Conservation (phyloP, 192 early-diverging fungal genomes). For the Linnemannia elongata region DNA sequence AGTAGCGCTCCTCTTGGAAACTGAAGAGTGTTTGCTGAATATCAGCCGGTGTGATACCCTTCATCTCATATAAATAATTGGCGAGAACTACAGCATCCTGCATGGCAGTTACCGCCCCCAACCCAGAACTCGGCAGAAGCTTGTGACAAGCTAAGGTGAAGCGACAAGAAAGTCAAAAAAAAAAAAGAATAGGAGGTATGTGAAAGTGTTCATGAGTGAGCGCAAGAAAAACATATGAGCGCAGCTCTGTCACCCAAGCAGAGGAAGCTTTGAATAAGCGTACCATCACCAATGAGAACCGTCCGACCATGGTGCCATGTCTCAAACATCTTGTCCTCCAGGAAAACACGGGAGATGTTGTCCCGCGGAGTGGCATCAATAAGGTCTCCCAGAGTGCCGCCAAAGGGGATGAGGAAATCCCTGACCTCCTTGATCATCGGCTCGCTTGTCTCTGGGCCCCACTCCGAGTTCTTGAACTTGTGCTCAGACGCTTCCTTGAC, state of each 20-base stretch:
- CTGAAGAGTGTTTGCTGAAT: not conserved
- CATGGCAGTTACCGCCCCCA: not conserved
- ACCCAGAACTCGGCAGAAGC: constrained; percentile 1
- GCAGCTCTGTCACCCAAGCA: not conserved
- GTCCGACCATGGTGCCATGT: constrained; percentile 12
- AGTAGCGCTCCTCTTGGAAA: not conserved
- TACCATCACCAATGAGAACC: constrained; percentile 6
- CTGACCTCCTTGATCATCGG: constrained; percentile 5
- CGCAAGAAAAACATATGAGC: no score
- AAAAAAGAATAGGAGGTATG: not conserved
- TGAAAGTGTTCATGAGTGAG: not conserved
- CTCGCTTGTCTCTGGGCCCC: not conserved
- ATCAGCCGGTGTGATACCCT: not conserved
- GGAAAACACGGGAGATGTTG: not conserved
- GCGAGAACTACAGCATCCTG: constrained; percentile 9
- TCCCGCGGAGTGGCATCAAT: not conserved
- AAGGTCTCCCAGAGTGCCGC: constrained; percentile 5
- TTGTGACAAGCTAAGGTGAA: not conserved
- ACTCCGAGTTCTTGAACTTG: constrained; percentile 7
- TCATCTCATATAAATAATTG: not conserved
- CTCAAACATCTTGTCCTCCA: constrained; percentile 17
- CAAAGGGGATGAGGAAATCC: not conserved
- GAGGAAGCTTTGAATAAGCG: not conserved
- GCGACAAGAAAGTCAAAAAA: not conserved
- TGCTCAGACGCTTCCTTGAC: not conserved